A percentile compares a stretch with the other conserved stretches of the same genome.
Evolutionary conservation across 768 basidiomycete species (phyloP).

Genomic region (Steccherinum ochraceum): DNA sequence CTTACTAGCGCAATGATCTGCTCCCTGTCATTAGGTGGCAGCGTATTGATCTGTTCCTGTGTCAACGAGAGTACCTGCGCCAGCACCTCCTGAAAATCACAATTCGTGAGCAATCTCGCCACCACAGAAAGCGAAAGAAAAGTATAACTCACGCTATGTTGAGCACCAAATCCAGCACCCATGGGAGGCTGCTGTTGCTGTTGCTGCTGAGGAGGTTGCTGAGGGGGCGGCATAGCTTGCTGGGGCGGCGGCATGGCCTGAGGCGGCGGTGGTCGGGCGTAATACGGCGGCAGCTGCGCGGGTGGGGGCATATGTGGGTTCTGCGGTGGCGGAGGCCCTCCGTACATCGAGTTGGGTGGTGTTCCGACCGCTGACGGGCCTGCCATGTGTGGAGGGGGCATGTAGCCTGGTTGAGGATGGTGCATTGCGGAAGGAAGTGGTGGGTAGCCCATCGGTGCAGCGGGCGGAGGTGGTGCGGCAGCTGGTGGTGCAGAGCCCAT

Average conservation of each 20-base stretch:
- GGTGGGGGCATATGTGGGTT: slow-evolving; percentile 4
- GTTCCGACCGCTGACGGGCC: slow-evolving; percentile 16
- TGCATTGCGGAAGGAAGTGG: slow-evolving; percentile 10
- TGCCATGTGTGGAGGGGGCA: slow-evolving; percentile 9
- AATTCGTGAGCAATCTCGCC: not conserved
- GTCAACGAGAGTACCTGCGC: slow-evolving; percentile 82
- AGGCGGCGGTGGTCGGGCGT: slow-evolving; percentile 24
- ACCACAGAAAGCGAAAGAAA: not conserved
- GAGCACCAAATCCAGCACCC: slow-evolving; percentile 36
- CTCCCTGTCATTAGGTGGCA: slow-evolving; percentile 72
- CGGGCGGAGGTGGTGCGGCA: slow-evolving; percentile 11
- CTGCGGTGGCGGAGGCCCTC: slow-evolving; percentile 14
- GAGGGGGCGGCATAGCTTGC: slow-evolving; percentile 18
- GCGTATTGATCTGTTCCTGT: slow-evolving; percentile 73
- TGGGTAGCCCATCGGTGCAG: slow-evolving; percentile 12
- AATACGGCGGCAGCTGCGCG: slow-evolving; percentile 15
- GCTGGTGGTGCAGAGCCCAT: slow-evolving; percentile 11
- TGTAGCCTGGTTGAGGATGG: slow-evolving; percentile 8
- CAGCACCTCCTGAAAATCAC: slow-evolving; percentile 56
- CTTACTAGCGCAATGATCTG: slow-evolving; percentile 77
- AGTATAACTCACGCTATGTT: slow-evolving; percentile 37
- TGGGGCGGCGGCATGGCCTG: slow-evolving; percentile 21
- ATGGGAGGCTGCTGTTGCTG: slow-evolving; percentile 25
- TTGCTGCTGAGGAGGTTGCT: slow-evolving; percentile 28
- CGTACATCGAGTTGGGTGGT: slow-evolving; percentile 20